Evolutionary conservation across 345 rosid genomes (phyloP), one percentile per base, ranked within the genome.

Genomic region (Syzygium jambos): DNA sequence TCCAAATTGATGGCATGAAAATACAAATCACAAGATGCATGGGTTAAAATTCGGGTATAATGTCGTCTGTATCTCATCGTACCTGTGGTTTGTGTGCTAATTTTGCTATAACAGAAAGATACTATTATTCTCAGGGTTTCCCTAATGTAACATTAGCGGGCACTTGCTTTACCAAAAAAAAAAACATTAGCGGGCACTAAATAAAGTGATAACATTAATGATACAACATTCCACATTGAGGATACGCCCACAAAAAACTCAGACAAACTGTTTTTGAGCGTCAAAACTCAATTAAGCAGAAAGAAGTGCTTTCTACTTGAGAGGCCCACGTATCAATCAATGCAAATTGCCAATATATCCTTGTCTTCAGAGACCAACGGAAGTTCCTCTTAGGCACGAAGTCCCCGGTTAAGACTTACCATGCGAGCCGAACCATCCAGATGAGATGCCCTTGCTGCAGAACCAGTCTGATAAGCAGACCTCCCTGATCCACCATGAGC

Each of bases 341-440:
- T 41, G 82, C 49, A 73, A 73, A 19, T 38, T 10, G 82, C 27
- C 82, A 38, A 73, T 38, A 19, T 73, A 68, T 34, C 49, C 80
- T 19, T 73, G 49, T 73, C 27, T 73, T 73, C 49, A 10, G 27
- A 5, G 49, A 73, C 25, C 57, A 15, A 25, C 1, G 53, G 49
- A 68, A 86, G 55, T 22, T 19, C 34, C 34, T 56, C 43, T 68
- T 89, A 96, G 12, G 87, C 87, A 0, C 95, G 96, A 52, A 88
- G 53, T 19, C 96, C 96, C 88, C 92, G 87, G 92, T 90, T 92
- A 27, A 95, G 96, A 89, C 90, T 94, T 56, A 96, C 98, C 97
- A 96, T 95, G 84, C 94, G 98, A 78, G 88, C 90, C 2, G 95
- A 90, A 77, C 88, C 89, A 87, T 95, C 95, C 91, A 93, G 89